Conservation (phyloP, 2,329 filamentous ascomycete species). For the Monosporascus sp. region DNA sequence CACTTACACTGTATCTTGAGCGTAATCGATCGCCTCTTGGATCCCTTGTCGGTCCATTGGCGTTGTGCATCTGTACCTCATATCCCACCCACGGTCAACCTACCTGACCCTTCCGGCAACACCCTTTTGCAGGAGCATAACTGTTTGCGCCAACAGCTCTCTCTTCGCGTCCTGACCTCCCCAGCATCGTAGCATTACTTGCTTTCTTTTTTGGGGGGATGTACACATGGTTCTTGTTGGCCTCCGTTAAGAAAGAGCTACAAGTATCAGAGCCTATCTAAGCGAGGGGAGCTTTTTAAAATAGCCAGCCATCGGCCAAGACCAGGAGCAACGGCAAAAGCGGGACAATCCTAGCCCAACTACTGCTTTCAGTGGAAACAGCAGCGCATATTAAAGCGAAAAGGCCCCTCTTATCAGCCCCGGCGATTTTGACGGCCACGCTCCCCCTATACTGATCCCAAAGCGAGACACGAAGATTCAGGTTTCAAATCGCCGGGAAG, state of each 20-base stretch:
- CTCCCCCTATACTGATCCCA: constrained; percentile 6
- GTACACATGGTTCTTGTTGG: too few species aligned
- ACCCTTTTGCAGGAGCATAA: constrained; percentile 11
- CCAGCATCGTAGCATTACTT: background rate
- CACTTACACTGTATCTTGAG: constrained; percentile 1
- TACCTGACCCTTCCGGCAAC: constrained; percentile 11
- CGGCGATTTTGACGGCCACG: constrained; percentile 3
- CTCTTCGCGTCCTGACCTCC: background rate
- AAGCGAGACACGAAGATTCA: constrained; percentile 5
- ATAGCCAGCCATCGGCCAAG: constrained; percentile 5
- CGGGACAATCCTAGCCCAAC: constrained; percentile 2
- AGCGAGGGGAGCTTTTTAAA: background rate
- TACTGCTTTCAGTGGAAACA: background rate
- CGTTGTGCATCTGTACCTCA: constrained; percentile 23
- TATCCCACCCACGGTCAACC: constrained; percentile 18
- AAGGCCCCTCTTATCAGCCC: background rate
- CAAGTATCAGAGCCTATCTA: background rate
- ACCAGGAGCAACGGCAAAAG: constrained; percentile 2
- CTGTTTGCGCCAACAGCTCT: background rate
- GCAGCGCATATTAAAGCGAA: background rate
- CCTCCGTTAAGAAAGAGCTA: background rate
- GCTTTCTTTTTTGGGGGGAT: background rate
- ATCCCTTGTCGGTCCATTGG: constrained; percentile 14
- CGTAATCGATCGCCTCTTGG: constrained; percentile 2
- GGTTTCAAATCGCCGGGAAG: constrained; percentile 12